Evolutionary conservation across 2,329 filamentous ascomycete genomes (phyloP).

Genomic region (Leptographium wingfieldii): DNA sequence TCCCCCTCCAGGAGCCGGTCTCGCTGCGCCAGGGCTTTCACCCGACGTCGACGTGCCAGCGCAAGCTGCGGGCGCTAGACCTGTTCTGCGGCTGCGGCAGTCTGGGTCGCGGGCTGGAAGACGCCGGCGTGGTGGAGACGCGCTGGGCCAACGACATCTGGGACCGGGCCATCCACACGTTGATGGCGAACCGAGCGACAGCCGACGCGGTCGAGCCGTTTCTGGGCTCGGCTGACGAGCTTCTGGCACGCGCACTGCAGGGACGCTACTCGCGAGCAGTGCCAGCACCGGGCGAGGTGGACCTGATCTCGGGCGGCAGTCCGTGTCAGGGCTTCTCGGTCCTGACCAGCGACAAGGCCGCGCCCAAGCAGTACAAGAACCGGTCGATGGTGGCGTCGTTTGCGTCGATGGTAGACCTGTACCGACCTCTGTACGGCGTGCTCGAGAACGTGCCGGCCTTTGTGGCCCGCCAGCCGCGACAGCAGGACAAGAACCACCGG

Average conservation of each 20-base stretch:
- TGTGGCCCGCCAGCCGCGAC: neutral
- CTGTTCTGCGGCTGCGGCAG: conserved; percentile 70
- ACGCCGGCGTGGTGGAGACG: conserved; percentile 52
- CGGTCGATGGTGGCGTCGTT: conserved; percentile 69
- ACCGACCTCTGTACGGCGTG: conserved; percentile 60
- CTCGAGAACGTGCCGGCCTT: conserved; percentile 68
- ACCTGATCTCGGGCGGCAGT: conserved; percentile 59
- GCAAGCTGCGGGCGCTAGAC: conserved; percentile 48
- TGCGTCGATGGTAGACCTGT: conserved; percentile 60
- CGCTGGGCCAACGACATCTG: conserved; percentile 57
- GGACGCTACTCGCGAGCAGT: conserved; percentile 35
- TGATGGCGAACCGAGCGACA: conserved; percentile 50
- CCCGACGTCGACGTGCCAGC: conserved; percentile 19
- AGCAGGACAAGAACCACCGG: conserved; percentile 23
- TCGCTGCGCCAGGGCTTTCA: conserved; percentile 43
- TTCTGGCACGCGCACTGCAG: conserved; percentile 41
- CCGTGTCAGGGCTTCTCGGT: conserved; percentile 67
- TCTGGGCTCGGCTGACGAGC: conserved; percentile 60
- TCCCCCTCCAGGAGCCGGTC: neutral
- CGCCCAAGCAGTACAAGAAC: conserved; percentile 47
- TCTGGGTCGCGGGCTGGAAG: conserved; percentile 64
- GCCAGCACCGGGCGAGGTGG: conserved; percentile 48
- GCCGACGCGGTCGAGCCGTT: conserved; percentile 38
- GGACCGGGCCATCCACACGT: conserved; percentile 53
- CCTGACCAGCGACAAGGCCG: conserved; percentile 46